phyloP scores from a whole-genome alignment of 2,329 filamentous ascomycete genomes.

The Tetracladium maxilliforme region DNA sequence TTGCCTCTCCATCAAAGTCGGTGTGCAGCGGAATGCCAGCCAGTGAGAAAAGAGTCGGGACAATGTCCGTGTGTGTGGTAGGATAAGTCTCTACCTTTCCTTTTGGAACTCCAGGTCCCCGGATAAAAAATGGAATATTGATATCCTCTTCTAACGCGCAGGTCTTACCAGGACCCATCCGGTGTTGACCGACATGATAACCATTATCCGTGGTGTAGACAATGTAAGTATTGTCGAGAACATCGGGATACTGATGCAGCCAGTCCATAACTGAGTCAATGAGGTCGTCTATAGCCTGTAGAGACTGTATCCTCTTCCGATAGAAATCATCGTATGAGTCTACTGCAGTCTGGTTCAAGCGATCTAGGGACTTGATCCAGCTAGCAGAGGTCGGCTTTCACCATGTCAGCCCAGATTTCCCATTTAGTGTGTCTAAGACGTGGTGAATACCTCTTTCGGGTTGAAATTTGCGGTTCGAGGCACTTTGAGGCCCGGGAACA shows the following conservation, averaged over 20 bases:
- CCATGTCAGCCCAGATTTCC: not conserved
- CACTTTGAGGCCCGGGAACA: constrained; percentile 41
- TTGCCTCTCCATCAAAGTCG: constrained; percentile 25
- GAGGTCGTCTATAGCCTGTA: constrained; percentile 36
- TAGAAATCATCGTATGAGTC: constrained; percentile 30
- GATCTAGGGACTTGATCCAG: constrained; percentile 23
- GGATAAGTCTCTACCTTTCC: constrained; percentile 25
- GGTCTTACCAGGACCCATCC: constrained; percentile 27
- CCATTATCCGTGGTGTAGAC: constrained; percentile 39
- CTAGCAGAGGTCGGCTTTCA: constrained; percentile 20
- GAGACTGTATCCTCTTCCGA: constrained; percentile 26
- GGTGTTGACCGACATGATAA: constrained; percentile 30
- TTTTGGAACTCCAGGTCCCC: constrained; percentile 34
- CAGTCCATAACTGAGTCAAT: constrained; percentile 25
- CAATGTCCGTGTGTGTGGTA: constrained; percentile 33
- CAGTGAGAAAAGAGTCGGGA: constrained; percentile 24
- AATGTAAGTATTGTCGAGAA: constrained; percentile 27
- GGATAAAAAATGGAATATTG: constrained; percentile 32
- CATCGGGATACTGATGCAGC: constrained; percentile 18
- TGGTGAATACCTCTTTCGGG: constrained; percentile 31
- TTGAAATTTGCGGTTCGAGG: constrained; percentile 51
- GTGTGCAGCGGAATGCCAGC: constrained; percentile 19
- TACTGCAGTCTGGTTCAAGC: constrained; percentile 21
- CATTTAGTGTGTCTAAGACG: too few relatives aligned
- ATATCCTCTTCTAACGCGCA: constrained; percentile 31